phyloP scores from a whole-genome alignment of 1,284 basidiomycete species.

The Schizophyllum commune region DNA sequence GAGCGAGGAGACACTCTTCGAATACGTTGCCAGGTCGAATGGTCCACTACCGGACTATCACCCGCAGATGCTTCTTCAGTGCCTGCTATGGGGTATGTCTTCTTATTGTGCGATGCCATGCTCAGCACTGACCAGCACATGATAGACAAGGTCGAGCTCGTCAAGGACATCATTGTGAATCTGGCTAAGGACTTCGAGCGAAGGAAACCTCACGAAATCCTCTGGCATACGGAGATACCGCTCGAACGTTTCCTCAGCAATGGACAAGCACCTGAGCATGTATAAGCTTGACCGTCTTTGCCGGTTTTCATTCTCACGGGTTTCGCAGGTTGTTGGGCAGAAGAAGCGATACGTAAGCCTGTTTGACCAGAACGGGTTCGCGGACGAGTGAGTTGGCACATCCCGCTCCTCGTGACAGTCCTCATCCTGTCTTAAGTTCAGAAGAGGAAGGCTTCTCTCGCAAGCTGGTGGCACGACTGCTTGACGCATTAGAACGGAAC shows the following conservation, averaged over 20 bases:
- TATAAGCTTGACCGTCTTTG: slow-evolving; percentile 9
- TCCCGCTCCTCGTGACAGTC: slow-evolving; percentile 12
- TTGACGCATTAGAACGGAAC: slow-evolving; percentile 54
- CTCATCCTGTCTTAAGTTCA: slow-evolving; percentile 21
- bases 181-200: slow-evolving; percentile 39
- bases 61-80: slow-evolving; percentile 88
- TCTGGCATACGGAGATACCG: slow-evolving; percentile 34
- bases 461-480: slow-evolving; percentile 49
- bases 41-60: slow-evolving; percentile 85
- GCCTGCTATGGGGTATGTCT: slow-evolving; percentile 77
- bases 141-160: slow-evolving; percentile 73
- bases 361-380: slow-evolving; percentile 31
- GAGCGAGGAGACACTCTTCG: slow-evolving; percentile 53
- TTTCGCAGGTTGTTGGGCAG: slow-evolving; percentile 13
- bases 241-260: slow-evolving; percentile 45
- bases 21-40: slow-evolving; percentile 74
- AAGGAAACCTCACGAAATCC: slow-evolving; percentile 16
- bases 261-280: slow-evolving; percentile 14
- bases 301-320: background rate
- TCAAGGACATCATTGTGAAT: slow-evolving; percentile 72
- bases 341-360: slow-evolving; percentile 37
- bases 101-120: background rate
- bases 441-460: slow-evolving; percentile 62
- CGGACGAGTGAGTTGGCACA: slow-evolving; percentile 33
- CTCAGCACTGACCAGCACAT: background rate